Evolutionary conservation across 2,329 filamentous ascomycete genomes (phyloP).

Genomic region (Aspergillus uvarum): DNA sequence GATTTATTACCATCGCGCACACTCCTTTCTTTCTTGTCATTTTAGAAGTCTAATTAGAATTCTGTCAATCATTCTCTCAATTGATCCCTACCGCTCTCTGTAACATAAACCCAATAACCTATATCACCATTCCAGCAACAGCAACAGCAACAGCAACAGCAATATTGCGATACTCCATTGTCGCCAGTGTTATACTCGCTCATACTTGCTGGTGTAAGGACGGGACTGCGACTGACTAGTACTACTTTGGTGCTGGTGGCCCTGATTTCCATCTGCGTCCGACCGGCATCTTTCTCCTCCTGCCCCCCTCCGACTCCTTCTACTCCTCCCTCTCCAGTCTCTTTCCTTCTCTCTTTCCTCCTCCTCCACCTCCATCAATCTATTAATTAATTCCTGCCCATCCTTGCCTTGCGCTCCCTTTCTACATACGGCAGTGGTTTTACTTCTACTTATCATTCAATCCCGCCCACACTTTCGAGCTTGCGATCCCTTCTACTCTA

Average conservation of each 20-base stretch:
- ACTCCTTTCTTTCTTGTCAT: not conserved
- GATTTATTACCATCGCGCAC: constrained; percentile 10
- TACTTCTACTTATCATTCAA: constrained; percentile 1
- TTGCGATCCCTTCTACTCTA: not conserved
- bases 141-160: too few relatives aligned
- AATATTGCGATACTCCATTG: not conserved
- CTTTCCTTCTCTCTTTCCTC: constrained; percentile 7
- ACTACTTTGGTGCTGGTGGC: not conserved
- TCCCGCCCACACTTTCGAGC: constrained; percentile 1
- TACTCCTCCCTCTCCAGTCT: constrained; percentile 6
- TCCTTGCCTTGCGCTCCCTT: constrained; percentile 21
- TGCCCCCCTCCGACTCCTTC: not conserved
- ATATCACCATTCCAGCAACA: too few relatives aligned
- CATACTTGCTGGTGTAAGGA: too few relatives aligned
- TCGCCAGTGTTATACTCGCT: not conserved
- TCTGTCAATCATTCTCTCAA: not conserved
- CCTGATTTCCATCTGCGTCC: constrained; percentile 9
- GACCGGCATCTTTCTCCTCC: constrained; percentile 9
- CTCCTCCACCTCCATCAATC: constrained; percentile 7
- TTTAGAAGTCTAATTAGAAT: too few relatives aligned
- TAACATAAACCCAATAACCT: too few relatives aligned
- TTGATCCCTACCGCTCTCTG: constrained; percentile 6
- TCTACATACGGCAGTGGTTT: constrained; percentile 7
- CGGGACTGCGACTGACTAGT: not conserved
- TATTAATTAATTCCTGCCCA: constrained; percentile 15